Conservation (phyloP, 768 basidiomycete species). For the Chalciporus pseudorubinellus region DNA sequence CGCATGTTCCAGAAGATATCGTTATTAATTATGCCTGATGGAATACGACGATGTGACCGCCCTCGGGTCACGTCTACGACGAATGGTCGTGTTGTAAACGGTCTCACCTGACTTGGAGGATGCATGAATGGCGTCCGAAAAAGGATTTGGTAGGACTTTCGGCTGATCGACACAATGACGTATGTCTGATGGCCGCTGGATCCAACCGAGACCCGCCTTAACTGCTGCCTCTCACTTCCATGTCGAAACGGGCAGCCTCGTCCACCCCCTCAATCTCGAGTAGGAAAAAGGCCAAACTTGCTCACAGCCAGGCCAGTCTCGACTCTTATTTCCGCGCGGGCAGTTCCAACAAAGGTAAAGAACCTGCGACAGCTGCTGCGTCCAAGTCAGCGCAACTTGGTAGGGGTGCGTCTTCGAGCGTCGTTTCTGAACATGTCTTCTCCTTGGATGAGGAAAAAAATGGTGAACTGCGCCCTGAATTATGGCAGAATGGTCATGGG, state of each 20-base stretch:
- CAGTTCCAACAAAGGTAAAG: constrained; percentile 11
- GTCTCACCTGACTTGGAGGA: neutral
- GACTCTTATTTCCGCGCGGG: constrained; percentile 27
- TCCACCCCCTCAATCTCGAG: constrained; percentile 9
- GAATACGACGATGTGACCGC: neutral
- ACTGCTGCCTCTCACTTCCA: constrained; percentile 8
- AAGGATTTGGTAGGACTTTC: constrained; percentile 8
- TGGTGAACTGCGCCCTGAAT: neutral
- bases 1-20: neutral
- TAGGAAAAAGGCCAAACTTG: constrained; percentile 23
- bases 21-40: neutral
- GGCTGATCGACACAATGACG: constrained; percentile 29
- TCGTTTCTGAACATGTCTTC: constrained; percentile 16
- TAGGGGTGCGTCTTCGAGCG: constrained; percentile 8
- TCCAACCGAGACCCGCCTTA: constrained; percentile 10
- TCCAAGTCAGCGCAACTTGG: constrained; percentile 16
- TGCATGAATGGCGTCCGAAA: constrained; percentile 13
- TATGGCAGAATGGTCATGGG: constrained; percentile 25
- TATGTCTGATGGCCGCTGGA: constrained; percentile 15
- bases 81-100: neutral
- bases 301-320: constrained; percentile 18
- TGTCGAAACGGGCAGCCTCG: constrained; percentile 21
- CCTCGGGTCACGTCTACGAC: too few species aligned
- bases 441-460: constrained; percentile 9
- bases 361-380: constrained; percentile 8